Conservation (phyloP, 177 flowering plant species). For the Vitis hybrid region DNA sequence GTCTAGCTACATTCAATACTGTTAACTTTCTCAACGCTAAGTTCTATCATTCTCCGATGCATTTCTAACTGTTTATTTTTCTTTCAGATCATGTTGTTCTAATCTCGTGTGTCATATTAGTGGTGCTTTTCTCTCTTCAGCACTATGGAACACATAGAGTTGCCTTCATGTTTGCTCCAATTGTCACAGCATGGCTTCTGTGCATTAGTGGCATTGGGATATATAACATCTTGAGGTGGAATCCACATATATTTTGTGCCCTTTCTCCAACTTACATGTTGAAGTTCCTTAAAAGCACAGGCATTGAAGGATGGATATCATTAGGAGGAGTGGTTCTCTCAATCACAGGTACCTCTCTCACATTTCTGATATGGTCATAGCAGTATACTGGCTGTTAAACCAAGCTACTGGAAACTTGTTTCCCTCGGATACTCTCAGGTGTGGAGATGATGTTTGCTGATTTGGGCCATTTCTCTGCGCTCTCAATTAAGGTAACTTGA, state of each 20-base stretch:
- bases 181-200: slow-evolving; percentile 64
- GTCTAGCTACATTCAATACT: slow-evolving; percentile 18
- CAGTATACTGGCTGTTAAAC: slow-evolving; percentile 4
- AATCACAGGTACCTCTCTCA: slow-evolving; percentile 53
- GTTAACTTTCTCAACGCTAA: background rate
- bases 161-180: slow-evolving; percentile 75
- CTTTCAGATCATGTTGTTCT: slow-evolving; percentile 51
- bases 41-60: background rate
- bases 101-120: slow-evolving; percentile 55
- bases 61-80: slow-evolving; percentile 3
- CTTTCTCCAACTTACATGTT: slow-evolving; percentile 71
- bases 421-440: slow-evolving; percentile 40
- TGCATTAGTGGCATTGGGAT: slow-evolving; percentile 63
- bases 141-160: slow-evolving; percentile 71
- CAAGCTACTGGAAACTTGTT: slow-evolving; percentile 3
- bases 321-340: slow-evolving; percentile 75
- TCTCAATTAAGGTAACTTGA: slow-evolving; percentile 57
- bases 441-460: slow-evolving; percentile 82
- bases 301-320: slow-evolving; percentile 70
- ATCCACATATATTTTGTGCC: slow-evolving; percentile 51
- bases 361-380: slow-evolving; percentile 4
- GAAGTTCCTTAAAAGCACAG: slow-evolving; percentile 55
- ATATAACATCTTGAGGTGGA: slow-evolving; percentile 64
- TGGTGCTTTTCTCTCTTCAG: slow-evolving; percentile 71
- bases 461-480: slow-evolving; percentile 66